Base-by-base conservation (phyloP, 2,329 filamentous ascomycete genomes). In the Lachnellula subtilissima region DNA sequence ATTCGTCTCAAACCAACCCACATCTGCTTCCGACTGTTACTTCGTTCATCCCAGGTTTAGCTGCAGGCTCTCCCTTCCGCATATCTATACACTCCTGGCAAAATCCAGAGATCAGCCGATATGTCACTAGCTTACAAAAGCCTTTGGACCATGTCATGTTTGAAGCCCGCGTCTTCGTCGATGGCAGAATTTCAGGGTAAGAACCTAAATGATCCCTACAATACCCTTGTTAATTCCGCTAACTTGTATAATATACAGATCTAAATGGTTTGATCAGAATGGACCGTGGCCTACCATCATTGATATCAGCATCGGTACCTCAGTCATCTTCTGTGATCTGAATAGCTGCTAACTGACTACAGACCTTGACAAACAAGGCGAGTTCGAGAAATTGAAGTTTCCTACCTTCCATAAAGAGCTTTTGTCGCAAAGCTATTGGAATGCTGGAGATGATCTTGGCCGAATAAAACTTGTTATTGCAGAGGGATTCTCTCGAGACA, bases 31-130 rank as follows among this genome's bases (percentile, higher is more conserved):
- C 87, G 1, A 83, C 83, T 12, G 76, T 92, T 64, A 88, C 85
- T 15, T 85, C 82, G 59, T 93, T 90, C 68, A 77, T 91, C 46
- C 85, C 88, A 1, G 87, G 84, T 57, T 74, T 91, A 9, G 65
- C 76, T 3, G 68, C 74, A 0, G 81, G 82, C 23, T 75, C 74
- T 28, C 76, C 82, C 0, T 92, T 91, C 70, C 81, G 85, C 59
- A 78, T 92, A 50, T 92, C 89, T 2, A 77, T 93, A 49, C 88
- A 92, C 71, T 85, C 80, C 56, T 93, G 89, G 89, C 78, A 79
- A 15, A 77, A 75, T 4, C 85, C 86, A 5, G 74, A 76, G 17
- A 73, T 83, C 53, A 87, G 83, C 61, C 77, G 81, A 46, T 76
- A 80, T 63, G 78, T 83, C 36, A 77, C 76, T 57, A 74, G 74